Base-by-base conservation (phyloP, 768 basidiomycete species). In the Tulasnella sp. region DNA sequence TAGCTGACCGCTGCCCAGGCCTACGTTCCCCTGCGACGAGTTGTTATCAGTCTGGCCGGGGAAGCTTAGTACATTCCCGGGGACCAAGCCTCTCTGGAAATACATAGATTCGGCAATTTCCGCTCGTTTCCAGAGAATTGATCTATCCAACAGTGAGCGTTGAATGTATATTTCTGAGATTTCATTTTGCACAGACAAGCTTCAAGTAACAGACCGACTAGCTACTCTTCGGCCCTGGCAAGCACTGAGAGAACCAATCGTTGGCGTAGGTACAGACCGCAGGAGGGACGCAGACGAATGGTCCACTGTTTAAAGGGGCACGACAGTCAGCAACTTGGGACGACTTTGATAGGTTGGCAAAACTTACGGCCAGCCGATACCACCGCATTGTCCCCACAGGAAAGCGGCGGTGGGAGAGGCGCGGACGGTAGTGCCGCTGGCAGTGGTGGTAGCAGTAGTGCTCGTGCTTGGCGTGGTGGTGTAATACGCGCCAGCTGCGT, bases 401-500 rank as follows among this genome's bases (percentile, higher is more conserved):
- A 5, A 5, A 35, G 35, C 35, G 35, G 35, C 35, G 35, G 35
- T 35, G 35, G 35, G 35, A 35, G 35, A 5, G 35, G 5, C 35
- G 35, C 35, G 2, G 35, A 35, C 35, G 7, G 40, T 40, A 1
- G 40, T 40, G 40, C 40, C 11, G 40, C 40, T 40, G 35, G 35
- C 35, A 35, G 35, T 35, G 35, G 35, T 40, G 40, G 40, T 7
- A 7, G 40, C 9, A 13, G 40, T 40, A 40, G 40, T 40, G 40
- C 9, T 40, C 9, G 40, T 40, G 40, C 40, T 40, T 7, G 40
- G 9, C 40, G 35, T 35, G 35, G 35, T 35, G 35, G 35, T 35
- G 35, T 35, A 35, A 35, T 35, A 35, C 35, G 35, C 2, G 35
- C 35, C n/a, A n/a, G 3, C 89, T n/a, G 87, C 89, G n/a, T 80